Conservation (phyloP, 108 stramenopile genomes). For the Stephanodiscus triporus region DNA sequence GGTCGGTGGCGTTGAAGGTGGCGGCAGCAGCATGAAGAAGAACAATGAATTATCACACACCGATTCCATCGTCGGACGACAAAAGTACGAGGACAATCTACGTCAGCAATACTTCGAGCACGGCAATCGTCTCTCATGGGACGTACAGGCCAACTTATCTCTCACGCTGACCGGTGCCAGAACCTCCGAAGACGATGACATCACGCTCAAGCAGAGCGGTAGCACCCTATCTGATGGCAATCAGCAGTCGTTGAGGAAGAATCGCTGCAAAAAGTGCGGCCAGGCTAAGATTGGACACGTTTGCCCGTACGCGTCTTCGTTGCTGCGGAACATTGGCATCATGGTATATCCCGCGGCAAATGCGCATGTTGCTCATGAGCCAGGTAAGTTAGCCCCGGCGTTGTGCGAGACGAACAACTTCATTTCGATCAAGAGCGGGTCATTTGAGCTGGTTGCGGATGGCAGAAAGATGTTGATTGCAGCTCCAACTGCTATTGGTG, state of each 20-base stretch:
- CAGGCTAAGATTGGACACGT: constrained; percentile 80
- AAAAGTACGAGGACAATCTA: constrained; percentile 65
- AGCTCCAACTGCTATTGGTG: constrained; percentile 12
- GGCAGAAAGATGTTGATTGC: constrained; percentile 9
- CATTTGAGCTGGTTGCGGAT: constrained; percentile 5
- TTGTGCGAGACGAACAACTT: constrained; percentile 86
- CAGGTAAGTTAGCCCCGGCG: constrained; percentile 67
- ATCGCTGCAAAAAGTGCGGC: constrained; percentile 82
- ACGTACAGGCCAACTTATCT: constrained; percentile 72
- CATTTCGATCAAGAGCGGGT: constrained; percentile 37
- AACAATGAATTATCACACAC: background rate
- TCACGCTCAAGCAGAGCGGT: constrained; percentile 10
- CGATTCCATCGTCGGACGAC: background rate
- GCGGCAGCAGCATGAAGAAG: constrained; percentile 1
- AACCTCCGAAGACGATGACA: constrained; percentile 30
- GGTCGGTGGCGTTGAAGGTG: background rate
- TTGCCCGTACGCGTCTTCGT: constrained; percentile 67
- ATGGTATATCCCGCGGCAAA: constrained; percentile 80
- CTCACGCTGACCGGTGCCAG: constrained; percentile 40
- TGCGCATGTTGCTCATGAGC: constrained; percentile 74
- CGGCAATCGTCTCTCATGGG: constrained; percentile 82
- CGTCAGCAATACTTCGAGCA: constrained; percentile 81
- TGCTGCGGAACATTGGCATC: constrained; percentile 76
- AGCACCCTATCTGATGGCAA: constrained; percentile 14
- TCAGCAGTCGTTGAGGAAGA: constrained; percentile 50